Evolutionary conservation across 2,329 filamentous ascomycete genomes (phyloP).

Genomic region (Rachicladosporium sp.): DNA sequence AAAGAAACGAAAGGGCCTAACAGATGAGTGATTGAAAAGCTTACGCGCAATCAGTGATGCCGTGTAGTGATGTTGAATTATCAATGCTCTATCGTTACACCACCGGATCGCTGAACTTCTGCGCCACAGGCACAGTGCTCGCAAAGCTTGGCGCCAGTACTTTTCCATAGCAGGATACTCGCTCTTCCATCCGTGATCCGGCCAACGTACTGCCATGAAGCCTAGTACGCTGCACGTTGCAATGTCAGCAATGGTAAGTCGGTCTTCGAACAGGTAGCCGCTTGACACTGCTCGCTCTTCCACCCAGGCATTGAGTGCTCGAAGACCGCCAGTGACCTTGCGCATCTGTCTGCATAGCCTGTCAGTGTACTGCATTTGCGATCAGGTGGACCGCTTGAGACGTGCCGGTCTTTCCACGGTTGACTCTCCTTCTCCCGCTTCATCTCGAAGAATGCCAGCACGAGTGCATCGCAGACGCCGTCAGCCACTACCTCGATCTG

Average conservation of each 20-base stretch:
- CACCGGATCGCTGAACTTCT: conserved; percentile 25
- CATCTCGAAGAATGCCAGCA: conserved; percentile 26
- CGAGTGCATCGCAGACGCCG: conserved; percentile 27
- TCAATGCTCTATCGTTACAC: conserved; percentile 12
- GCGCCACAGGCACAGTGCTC: conserved; percentile 20
- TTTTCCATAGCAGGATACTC: conserved; percentile 27
- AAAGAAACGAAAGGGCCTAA: too few relatives aligned
- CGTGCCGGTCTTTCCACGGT: conserved; percentile 18
- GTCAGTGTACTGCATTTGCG: background rate
- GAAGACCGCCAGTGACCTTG: conserved; percentile 24
- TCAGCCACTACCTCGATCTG: conserved; percentile 25
- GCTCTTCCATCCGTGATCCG: conserved; percentile 22
- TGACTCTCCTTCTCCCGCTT: conserved; percentile 19
- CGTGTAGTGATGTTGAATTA: too few relatives aligned
- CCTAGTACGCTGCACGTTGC: conserved; percentile 24
- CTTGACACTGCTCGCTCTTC: conserved; percentile 11
- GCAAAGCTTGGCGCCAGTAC: conserved; percentile 35
- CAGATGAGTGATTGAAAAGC: too few relatives aligned
- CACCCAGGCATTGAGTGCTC: conserved; percentile 20
- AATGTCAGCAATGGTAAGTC: conserved; percentile 25
- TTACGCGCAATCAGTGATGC: too few relatives aligned
- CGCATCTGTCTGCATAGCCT: conserved; percentile 19
- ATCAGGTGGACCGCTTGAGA: background rate
- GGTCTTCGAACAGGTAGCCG: conserved; percentile 20
- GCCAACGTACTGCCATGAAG: conserved; percentile 23